Base-by-base conservation (phyloP, 176 grass and related monocot species). In the Oropetium thomaeum region DNA sequence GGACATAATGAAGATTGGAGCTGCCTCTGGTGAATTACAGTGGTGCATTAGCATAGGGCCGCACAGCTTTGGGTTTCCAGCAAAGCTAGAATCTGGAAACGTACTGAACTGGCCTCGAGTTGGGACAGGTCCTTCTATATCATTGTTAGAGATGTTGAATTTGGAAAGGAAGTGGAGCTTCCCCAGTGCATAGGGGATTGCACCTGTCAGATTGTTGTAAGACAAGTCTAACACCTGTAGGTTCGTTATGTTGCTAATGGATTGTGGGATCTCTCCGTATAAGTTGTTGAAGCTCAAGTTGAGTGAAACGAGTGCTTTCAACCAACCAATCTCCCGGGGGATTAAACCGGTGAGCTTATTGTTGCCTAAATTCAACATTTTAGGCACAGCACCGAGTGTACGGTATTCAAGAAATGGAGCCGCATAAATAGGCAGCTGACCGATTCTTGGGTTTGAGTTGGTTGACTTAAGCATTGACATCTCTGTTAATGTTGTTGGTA, bases 231-330 rank as follows among this genome's bases (percentile, higher is more conserved):
- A 62, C 62, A 57, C 34, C 48, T 75, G 57, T 29, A 87, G 28
- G 1, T 83, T 78, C 0, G 16, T 83, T 43, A 87, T 45, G 37
- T 58, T 83, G 44, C 57, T 15, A 37, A 87, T 5, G 5, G 76
- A 70, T 23, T 62, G 22, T 7, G 71, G 79, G 59, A 83, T 83
- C 30, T 76, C 39, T 3, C 84, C 54, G 16, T 70, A 61, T 10
- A 88, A 70, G 27, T 62, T 37, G 58, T 84, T 88, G 69, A 42
- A 79, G 70, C 81, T 84, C 48, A 88, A 48, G 44, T 88, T 60
- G 22, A 88, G 63, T 63, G 64, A 65, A 63, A 62, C 2, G 33
- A 88, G 75, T 47, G 16, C 34, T 61, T 79, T 66, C 28, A 88
- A 65, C 69, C 45, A 23, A 54, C 81, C 68, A 28, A 88, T 84